Evolutionary conservation across 2,329 filamentous ascomycete genomes (phyloP), one percentile per base, ranked within the genome.

Genomic region (Talaromyces rugulosus): DNA sequence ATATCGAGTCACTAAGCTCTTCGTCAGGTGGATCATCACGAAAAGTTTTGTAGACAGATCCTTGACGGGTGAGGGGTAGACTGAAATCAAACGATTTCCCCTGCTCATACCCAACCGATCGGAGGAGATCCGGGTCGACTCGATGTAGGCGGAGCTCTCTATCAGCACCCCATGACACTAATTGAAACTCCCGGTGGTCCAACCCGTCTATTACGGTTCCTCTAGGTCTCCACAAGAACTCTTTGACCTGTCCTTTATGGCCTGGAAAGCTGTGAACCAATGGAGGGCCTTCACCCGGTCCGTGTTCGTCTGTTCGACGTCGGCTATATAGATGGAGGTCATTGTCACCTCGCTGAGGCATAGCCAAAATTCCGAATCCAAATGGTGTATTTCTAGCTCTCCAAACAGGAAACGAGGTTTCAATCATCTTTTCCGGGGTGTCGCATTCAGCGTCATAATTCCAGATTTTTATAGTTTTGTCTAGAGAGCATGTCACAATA

Each of bases 401-500:
- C 91, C 92, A 96, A 27, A 96, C 89, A 0, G 93, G 94, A 70
- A 93, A 96, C 2, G 89, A 85, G 1, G 93, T 95, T 55, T 84
- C 82, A 60, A 97, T 93, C 52, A 92, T 84, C 63, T 90, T 87
- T 70, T 94, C 89, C 0, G 90, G 89, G 18, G 82, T 78, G 64
- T 90, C 83, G 3, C 82, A 81, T 4, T 86, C 81, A 18, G 84
- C 80, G 1, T 80, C 82, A 68, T 92, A 92, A 73, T 96, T 90
- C 93, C 93, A 97, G 66, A 96, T 90, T 72, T 96, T 96, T 76
- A 97, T 94, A 47, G 89, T 96, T 72, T 89, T 92, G 72, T 97
- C 93, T 56, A 97, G 80, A 1, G 93, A 96, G 75, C 93, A 97
- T 2, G 93, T 97, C 5, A 92, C 87, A 57, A 97, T 81, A 40